Base-by-base conservation (phyloP, 331 rosid species). In the Ulmus americana region DNA sequence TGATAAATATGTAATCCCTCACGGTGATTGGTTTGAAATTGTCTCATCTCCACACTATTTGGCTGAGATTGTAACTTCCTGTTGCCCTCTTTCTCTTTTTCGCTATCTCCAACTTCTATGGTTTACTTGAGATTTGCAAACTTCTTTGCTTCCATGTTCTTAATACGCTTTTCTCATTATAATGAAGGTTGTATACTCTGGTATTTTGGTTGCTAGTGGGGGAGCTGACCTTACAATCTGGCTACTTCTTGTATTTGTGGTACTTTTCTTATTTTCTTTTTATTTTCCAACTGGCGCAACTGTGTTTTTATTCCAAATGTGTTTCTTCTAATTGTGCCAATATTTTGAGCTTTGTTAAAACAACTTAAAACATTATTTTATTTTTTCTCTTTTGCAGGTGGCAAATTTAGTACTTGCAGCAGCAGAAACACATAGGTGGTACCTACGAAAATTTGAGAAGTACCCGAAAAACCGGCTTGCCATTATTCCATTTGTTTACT, bases 21-120 rank as follows among this genome's bases (percentile, higher is more conserved):
- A 12, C 4, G 97, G 95, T 41, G 95, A 86, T 75, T 92, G 96
- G 97, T 92, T 92, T 60, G 82, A 83, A 70, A 15, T 73, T 0
- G 97, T 92, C 45, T 92, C 96, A 5, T 88, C 89, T 39, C 86
- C 97, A 3, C 97, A 92, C 61, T 92, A 92, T 77, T 88, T 92
- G 53, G 80, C 96, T 28, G 97, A 88, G 82, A 86, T 88, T 28
- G 97, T 86, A 84, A 78, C 56, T 59, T 71, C 79, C 35, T 28
- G 35, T 28, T 28, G 35, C 35, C 77, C 54, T 39, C 55, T 49
- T 76, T 64, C 16, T 63, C 6, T 58, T 70, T 38, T 39, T 20
- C 40, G 15, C 13, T 18, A 9, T 52, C 14, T 69, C 61, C 10
- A 42, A 3, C 18, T 48, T 10, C 43, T 46, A 1, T 9, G 46